Evolutionary conservation across 2,329 filamentous ascomycete genomes (phyloP).

Genomic region (Penicillium sp.): DNA sequence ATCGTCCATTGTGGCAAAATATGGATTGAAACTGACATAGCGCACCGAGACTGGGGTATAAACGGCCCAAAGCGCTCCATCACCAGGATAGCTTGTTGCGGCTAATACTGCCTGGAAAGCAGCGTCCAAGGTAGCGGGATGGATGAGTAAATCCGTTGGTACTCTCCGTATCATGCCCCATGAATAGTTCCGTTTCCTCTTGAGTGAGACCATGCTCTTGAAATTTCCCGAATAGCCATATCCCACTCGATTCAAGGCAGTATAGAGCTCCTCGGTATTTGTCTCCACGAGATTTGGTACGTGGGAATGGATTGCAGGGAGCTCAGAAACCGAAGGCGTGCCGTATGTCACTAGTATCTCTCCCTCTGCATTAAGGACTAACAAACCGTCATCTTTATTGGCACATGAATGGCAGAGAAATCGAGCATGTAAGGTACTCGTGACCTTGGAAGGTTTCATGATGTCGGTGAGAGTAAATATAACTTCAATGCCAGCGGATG

Average conservation of each 20-base stretch:
- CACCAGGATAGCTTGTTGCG: background rate
- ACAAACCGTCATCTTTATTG: background rate
- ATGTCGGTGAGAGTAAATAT: background rate
- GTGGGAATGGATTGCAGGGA: background rate
- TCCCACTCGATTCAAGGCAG: background rate
- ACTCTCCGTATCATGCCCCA: background rate
- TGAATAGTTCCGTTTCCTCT: background rate
- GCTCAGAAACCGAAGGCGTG: background rate
- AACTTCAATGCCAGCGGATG: background rate
- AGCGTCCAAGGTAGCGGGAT: background rate
- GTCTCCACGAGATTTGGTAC: background rate
- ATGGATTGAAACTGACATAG: background rate
- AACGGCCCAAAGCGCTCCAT: background rate
- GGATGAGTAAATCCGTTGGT: background rate
- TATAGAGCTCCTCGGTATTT: background rate
- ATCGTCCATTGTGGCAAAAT: background rate
- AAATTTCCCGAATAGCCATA: background rate
- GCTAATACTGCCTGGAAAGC: background rate
- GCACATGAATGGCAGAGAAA: background rate
- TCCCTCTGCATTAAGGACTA: background rate
- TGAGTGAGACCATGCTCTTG: background rate
- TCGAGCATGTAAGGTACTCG: background rate
- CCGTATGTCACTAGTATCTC: background rate
- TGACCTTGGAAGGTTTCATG: background rate
- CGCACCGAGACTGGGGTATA: background rate